Evolutionary conservation across 768 basidiomycete genomes (phyloP).

Genomic region (Lanmaoa rubissima): DNA sequence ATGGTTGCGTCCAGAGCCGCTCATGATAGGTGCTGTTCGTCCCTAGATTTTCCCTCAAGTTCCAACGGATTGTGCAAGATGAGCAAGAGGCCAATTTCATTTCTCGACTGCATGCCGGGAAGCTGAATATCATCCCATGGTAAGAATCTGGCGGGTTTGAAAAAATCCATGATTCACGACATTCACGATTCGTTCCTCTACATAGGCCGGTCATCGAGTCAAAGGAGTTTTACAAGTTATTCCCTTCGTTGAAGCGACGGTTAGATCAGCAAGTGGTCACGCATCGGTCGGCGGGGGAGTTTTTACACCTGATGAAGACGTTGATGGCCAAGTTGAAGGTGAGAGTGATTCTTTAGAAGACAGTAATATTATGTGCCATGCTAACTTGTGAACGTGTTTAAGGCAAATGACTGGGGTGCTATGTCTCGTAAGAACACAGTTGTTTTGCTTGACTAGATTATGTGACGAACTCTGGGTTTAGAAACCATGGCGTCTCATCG

Average conservation of each 20-base stretch:
- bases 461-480: slow-evolving; percentile 16
- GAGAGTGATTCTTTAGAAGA: neutral
- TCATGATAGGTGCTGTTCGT: neutral
- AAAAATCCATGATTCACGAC: neutral
- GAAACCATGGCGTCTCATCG: slow-evolving; percentile 51
- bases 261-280: slow-evolving; percentile 50
- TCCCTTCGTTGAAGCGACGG: slow-evolving; percentile 43
- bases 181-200: neutral
- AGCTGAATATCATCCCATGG: slow-evolving; percentile 61
- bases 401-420: slow-evolving; percentile 67
- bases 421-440: slow-evolving; percentile 48
- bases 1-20: neutral
- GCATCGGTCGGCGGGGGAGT: slow-evolving; percentile 51
- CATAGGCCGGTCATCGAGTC: slow-evolving; percentile 58
- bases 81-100: slow-evolving; percentile 65
- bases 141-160: neutral
- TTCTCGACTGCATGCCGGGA: slow-evolving; percentile 54
- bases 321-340: slow-evolving; percentile 72
- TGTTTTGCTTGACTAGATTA: neutral
- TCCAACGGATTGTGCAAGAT: slow-evolving; percentile 59
- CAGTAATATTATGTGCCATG: neutral
- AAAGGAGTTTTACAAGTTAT: slow-evolving; percentile 56
- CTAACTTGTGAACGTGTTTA: neutral
- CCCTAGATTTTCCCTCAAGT: slow-evolving; percentile 52
- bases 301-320: slow-evolving; percentile 56